A percentile compares a stretch with the other conserved stretches of the same genome.
These are phyloP conservation scores for Populus nigra DNA, from an alignment of 345 rosid genomes.

Conservation along the genomic window DNA sequence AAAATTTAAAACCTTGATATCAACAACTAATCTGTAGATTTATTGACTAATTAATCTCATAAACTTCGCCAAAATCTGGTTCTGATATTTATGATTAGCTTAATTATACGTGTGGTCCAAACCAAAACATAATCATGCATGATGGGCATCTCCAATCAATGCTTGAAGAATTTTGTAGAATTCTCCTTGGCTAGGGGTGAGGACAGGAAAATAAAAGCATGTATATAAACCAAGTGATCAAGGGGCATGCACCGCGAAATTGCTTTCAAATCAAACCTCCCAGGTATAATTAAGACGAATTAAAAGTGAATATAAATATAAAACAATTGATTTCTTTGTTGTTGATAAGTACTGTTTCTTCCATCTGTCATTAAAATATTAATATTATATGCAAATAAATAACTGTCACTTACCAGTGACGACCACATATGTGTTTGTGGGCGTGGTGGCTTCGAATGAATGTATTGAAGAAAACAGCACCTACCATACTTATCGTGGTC, in stretches of 20 bases:
- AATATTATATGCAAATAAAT: neutral
- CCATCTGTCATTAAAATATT: neutral
- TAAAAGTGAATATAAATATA: no score
- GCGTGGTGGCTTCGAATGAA: constrained; percentile 12
- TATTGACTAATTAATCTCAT: neutral
- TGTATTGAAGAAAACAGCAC: constrained; percentile 7
- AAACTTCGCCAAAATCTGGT: neutral
- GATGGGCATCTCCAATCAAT: neutral
- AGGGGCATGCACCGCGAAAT: no score
- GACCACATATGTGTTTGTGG: constrained; percentile 9
- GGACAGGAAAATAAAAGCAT: no score
- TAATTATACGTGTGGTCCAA: neutral
- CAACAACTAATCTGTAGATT: neutral
- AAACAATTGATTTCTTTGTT: neutral
- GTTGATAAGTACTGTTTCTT: neutral
- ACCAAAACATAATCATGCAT: neutral
- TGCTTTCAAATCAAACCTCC: neutral
- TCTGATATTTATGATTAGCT: neutral
- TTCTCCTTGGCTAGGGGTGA: neutral
- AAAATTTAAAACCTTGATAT: neutral
- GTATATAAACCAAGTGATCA: neutral
- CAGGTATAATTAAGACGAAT: neutral
- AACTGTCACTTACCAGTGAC: constrained; percentile 18
- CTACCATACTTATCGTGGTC: neutral
- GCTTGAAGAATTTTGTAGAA: neutral